These are phyloP conservation scores for Pseudocercospora eumusae DNA, from an alignment of 2,329 filamentous ascomycete genomes.

Conservation along the genomic window DNA sequence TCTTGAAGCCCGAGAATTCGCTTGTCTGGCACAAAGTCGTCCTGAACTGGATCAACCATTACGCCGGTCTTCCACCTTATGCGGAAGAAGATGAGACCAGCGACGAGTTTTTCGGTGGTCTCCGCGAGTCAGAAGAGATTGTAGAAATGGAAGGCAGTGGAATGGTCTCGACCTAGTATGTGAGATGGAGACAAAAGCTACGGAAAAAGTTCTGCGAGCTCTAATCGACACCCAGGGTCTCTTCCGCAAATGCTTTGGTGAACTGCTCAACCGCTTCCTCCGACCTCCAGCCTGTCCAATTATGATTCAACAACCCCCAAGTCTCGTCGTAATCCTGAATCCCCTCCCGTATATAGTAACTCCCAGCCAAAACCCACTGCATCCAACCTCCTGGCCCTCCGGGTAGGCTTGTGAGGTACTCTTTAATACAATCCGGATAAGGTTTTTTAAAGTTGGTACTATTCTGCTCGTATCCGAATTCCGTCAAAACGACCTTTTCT, in stretches of 20 bases:
- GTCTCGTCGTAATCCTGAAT: conserved; percentile 7
- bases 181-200: neutral
- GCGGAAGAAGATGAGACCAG: conserved; percentile 39
- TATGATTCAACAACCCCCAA: conserved; percentile 53
- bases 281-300: conserved; percentile 50
- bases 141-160: conserved; percentile 31
- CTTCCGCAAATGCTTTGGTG: conserved; percentile 25
- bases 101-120: conserved; percentile 36
- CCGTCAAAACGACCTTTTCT: conserved; percentile 49
- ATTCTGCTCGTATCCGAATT: conserved; percentile 58
- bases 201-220: neutral
- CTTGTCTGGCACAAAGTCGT: conserved; percentile 89
- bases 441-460: conserved; percentile 49
- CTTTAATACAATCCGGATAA: conserved; percentile 57
- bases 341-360: conserved; percentile 46
- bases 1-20: conserved; percentile 87
- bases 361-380: conserved; percentile 54
- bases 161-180: conserved; percentile 27
- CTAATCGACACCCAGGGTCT: conserved; percentile 11
- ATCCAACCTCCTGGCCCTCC: conserved; percentile 59
- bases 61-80: conserved; percentile 55
- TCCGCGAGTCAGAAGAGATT: conserved; percentile 29
- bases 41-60: conserved; percentile 70
- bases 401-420: conserved; percentile 48
- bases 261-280: conserved; percentile 22